Conservation (phyloP, 768 basidiomycete species). For the Lentinula sp. region DNA sequence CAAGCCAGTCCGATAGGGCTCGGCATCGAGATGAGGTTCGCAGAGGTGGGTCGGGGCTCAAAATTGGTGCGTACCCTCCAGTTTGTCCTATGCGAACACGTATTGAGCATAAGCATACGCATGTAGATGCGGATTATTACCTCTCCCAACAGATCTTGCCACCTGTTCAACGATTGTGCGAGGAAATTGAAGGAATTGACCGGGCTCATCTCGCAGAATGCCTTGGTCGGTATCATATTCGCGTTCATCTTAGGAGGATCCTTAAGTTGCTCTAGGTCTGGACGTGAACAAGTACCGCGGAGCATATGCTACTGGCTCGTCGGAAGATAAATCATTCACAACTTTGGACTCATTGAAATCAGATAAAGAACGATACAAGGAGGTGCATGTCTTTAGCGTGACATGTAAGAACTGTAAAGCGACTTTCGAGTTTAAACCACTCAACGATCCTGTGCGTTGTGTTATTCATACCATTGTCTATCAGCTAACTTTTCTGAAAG, state of each 20-base stretch:
- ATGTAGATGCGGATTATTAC: constrained; percentile 85
- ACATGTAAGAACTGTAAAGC: constrained; percentile 73
- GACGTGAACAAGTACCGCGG: constrained; percentile 53
- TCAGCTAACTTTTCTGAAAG: constrained; percentile 28
- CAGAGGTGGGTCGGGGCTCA: constrained; percentile 54
- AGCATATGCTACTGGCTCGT: constrained; percentile 26
- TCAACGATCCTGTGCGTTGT: constrained; percentile 52
- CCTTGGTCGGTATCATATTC: constrained; percentile 52
- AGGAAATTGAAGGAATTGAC: constrained; percentile 95
- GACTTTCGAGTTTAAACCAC: constrained; percentile 48
- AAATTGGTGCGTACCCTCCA: constrained; percentile 54
- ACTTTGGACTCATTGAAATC: constrained; percentile 86
- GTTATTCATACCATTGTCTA: constrained; percentile 10
- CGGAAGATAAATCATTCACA: constrained; percentile 63
- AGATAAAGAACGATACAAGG: constrained; percentile 82
- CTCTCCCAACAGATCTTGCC: constrained; percentile 88
- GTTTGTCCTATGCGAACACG: not conserved
- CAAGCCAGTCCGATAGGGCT: constrained; percentile 83
- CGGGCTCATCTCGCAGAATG: constrained; percentile 90
- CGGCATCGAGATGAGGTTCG: constrained; percentile 92
- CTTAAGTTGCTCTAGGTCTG: constrained; percentile 34
- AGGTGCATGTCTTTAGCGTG: constrained; percentile 64
- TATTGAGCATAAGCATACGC: constrained; percentile 6
- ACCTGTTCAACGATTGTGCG: constrained; percentile 91
- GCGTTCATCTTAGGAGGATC: not conserved